Conservation (phyloP, 345 rosid genomes). For the Linum tenue region DNA sequence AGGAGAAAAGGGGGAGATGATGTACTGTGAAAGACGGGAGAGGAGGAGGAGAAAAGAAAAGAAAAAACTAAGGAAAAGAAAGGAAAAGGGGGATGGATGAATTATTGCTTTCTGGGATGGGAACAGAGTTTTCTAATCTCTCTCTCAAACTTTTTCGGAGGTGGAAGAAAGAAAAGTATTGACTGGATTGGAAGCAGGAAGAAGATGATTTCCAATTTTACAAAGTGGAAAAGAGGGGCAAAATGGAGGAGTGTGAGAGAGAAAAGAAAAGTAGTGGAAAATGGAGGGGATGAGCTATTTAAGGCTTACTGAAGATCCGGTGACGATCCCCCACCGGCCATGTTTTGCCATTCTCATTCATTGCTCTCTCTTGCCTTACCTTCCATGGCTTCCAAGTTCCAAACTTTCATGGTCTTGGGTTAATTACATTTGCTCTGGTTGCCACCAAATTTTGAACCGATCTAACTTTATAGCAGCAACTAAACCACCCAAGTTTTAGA, state of each 20-base stretch:
- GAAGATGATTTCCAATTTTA: not conserved
- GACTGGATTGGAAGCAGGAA: not conserved
- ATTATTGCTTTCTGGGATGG: not conserved
- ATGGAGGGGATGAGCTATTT: not conserved
- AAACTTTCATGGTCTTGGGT: not conserved
- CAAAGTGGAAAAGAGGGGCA: not conserved
- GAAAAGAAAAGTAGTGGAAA: not conserved
- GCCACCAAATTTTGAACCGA: too few relatives aligned
- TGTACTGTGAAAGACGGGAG: not conserved
- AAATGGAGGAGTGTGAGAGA: slow-evolving; percentile 10
- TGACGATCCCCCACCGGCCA: slow-evolving; percentile 35
- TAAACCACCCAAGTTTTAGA: too few relatives aligned
- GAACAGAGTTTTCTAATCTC: too few relatives aligned
- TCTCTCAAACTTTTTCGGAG: not conserved
- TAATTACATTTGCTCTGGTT: not conserved
- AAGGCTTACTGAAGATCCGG: slow-evolving; percentile 24
- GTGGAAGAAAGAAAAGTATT: not conserved
- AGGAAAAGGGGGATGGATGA: not conserved
- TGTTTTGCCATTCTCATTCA: slow-evolving; percentile 6
- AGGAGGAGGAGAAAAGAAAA: slow-evolving; percentile 5
- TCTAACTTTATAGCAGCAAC: too few relatives aligned
- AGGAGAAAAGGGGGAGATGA: slow-evolving; percentile 4
- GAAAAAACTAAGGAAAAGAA: not conserved
- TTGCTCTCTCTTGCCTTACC: not conserved
- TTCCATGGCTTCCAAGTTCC: not conserved